Conservation (phyloP, 2,329 filamentous ascomycete genomes). For the Fusarium piperis region DNA sequence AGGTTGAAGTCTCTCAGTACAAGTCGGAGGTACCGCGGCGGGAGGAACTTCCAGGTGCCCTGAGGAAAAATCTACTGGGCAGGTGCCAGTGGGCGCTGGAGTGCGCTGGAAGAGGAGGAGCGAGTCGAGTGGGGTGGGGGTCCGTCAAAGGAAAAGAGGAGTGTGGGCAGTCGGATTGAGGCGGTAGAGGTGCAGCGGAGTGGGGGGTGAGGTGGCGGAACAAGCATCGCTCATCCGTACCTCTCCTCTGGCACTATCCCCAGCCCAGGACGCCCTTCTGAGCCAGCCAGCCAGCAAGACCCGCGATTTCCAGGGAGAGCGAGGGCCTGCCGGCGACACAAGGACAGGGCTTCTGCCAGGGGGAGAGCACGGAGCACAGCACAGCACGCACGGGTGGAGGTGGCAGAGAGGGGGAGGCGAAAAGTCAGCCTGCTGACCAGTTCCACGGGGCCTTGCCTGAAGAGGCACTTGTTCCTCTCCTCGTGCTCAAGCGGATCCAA, state of each 20-base stretch:
- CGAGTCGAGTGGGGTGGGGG: conserved; percentile 27
- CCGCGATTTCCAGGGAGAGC: conserved; percentile 19
- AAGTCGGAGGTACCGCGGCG: conserved; percentile 41
- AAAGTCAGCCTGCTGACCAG: conserved; percentile 42
- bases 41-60: conserved; percentile 5
- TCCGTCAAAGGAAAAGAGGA: background rate
- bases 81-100: conserved; percentile 18
- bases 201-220: conserved; percentile 16
- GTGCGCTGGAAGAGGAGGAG: conserved; percentile 17
- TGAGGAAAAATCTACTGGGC: conserved; percentile 18
- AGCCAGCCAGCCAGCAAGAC: conserved; percentile 19
- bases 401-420: conserved; percentile 43
- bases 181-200: background rate
- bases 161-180: conserved; percentile 20
- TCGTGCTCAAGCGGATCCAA: conserved; percentile 32
- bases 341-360: conserved; percentile 40
- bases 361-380: conserved; percentile 19
- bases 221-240: conserved; percentile 17
- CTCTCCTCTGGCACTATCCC: background rate
- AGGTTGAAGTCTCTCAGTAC: conserved; percentile 35
- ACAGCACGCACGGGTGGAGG: conserved; percentile 39
- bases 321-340: conserved; percentile 35
- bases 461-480: conserved; percentile 37
- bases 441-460: conserved; percentile 37
- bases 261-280: background rate